Percentiles rank a stretch among this genome's conserved stretches.
phyloP scores from a whole-genome alignment of 805 yeast genomes.

The Candida insectalens region DNA sequence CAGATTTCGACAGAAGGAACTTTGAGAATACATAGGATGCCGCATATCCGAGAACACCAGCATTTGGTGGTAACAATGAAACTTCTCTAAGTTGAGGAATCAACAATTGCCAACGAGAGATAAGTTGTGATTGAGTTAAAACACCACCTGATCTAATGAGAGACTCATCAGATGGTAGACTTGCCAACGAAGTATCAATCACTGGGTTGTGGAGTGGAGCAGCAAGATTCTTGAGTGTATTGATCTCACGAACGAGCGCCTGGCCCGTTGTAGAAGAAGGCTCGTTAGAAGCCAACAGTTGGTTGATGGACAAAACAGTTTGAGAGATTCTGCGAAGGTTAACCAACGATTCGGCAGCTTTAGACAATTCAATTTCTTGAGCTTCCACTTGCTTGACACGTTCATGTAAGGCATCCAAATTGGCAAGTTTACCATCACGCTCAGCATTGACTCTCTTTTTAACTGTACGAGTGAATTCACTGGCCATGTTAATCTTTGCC shows the following conservation, averaged over 20 bases:
- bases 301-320: constrained; percentile 32
- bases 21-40: constrained; percentile 71
- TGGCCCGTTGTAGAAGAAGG: constrained; percentile 32
- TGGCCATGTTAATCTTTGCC: constrained; percentile 59
- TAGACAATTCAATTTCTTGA: constrained; percentile 35
- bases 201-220: constrained; percentile 26
- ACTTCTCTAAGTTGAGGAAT: constrained; percentile 84
- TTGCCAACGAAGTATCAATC: constrained; percentile 30
- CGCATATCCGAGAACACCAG: constrained; percentile 89
- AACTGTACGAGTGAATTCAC: constrained; percentile 52
- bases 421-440: constrained; percentile 70
- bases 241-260: constrained; percentile 34
- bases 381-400: constrained; percentile 48
- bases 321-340: constrained; percentile 33
- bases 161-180: constrained; percentile 34
- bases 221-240: constrained; percentile 28
- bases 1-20: constrained; percentile 68
- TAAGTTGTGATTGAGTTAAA: constrained; percentile 66
- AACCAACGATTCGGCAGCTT: constrained; percentile 29
- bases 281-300: constrained; percentile 26
- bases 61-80: constrained; percentile 85
- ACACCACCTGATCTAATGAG: constrained; percentile 42
- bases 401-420: constrained; percentile 49
- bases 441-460: constrained; percentile 54
- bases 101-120: constrained; percentile 70